Percentiles rank a stretch among this genome's conserved stretches.
Conservation (phyloP, 352 stramenopile species). For the Thraustochytrium striatum region DNA sequence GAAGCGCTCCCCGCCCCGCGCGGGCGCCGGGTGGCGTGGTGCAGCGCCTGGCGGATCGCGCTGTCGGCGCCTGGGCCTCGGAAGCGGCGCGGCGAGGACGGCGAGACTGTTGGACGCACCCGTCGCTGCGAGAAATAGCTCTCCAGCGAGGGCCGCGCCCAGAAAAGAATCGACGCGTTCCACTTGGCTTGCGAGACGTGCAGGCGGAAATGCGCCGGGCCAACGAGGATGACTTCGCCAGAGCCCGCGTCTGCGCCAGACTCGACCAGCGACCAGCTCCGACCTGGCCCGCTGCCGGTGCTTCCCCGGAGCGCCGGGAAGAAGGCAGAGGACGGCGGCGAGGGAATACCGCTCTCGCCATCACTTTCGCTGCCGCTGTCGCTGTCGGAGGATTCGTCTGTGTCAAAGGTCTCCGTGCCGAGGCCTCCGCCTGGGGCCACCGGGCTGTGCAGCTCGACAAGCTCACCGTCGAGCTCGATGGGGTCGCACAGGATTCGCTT, state of each 20-base stretch:
- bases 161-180: conserved; percentile 34
- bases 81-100: too few relatives aligned
- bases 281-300: neutral
- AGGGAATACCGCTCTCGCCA: neutral
- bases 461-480: neutral
- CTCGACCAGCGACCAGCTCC: conserved; percentile 4
- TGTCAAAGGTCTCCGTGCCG: neutral
- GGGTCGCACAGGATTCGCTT: neutral
- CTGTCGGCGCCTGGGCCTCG: neutral
- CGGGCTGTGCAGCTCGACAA: neutral
- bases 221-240: conserved; percentile 32
- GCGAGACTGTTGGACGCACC: too few relatives aligned
- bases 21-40: neutral
- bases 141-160: conserved; percentile 27
- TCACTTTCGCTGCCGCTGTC: neutral
- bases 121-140: conserved; percentile 19
- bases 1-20: neutral
- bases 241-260: neutral
- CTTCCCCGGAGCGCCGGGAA: neutral
- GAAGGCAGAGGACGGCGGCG: neutral
- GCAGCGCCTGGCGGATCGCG: neutral
- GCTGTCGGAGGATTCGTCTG: neutral
- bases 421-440: neutral
- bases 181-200: conserved; percentile 41
- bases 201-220: neutral